Evolutionary conservation across 495 filamentous ascomycete genomes (phyloP).

Genomic region (Pseudotulostoma volvatum): DNA sequence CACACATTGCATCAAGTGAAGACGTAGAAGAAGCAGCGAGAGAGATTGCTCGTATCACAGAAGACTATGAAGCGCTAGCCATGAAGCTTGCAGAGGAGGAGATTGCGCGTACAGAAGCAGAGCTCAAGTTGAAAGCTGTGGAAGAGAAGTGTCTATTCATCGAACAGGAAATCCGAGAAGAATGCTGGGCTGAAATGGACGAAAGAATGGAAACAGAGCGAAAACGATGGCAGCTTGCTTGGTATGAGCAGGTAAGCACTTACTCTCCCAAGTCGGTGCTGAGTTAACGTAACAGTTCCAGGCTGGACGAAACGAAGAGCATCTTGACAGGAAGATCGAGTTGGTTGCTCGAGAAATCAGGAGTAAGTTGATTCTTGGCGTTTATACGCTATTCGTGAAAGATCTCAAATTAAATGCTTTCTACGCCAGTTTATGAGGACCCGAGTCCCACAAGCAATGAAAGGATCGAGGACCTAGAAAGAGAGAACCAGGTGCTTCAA

Average conservation of each 20-base stretch:
- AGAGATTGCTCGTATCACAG: slow-evolving; percentile 56
- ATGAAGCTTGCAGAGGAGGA: slow-evolving; percentile 46
- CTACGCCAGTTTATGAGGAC: slow-evolving; percentile 31
- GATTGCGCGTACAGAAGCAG: slow-evolving; percentile 35
- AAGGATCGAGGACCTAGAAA: slow-evolving; percentile 26
- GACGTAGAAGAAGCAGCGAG: slow-evolving; percentile 61
- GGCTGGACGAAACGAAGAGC: slow-evolving; percentile 51
- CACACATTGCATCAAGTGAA: slow-evolving; percentile 35
- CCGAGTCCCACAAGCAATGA: slow-evolving; percentile 18
- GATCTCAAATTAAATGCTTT: slow-evolving; percentile 6
- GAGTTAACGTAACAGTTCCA: slow-evolving; percentile 12
- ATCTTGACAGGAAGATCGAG: slow-evolving; percentile 81
- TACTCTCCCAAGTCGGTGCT: neutral
- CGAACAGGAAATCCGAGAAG: slow-evolving; percentile 79
- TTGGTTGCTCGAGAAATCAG: slow-evolving; percentile 57
- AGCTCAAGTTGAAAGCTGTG: slow-evolving; percentile 37
- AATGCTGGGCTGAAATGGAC: slow-evolving; percentile 78
- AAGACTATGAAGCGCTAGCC: slow-evolving; percentile 51
- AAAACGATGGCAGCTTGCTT: slow-evolving; percentile 55
- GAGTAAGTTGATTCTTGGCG: slow-evolving; percentile 17
- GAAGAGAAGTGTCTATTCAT: slow-evolving; percentile 55
- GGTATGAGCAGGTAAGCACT: slow-evolving; percentile 50
- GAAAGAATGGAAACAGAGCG: slow-evolving; percentile 53
- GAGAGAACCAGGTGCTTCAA: slow-evolving; percentile 32
- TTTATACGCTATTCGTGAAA: neutral